Conservation (phyloP, 768 basidiomycete genomes). For the Epithele typhae region DNA sequence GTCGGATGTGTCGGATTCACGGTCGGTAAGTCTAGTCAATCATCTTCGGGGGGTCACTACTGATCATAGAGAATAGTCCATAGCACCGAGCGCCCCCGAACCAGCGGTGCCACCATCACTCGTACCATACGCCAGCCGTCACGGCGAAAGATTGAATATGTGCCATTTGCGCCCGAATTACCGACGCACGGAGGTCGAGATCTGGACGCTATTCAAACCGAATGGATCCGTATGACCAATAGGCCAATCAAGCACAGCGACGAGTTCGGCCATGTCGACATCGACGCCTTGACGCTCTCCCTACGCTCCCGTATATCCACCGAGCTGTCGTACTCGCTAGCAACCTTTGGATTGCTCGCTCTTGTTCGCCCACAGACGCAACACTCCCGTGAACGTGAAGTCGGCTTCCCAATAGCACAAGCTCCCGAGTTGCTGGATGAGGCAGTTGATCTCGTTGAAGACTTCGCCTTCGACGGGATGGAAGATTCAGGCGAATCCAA, state of each 20-base stretch:
- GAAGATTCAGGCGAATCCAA: slow-evolving; percentile 30
- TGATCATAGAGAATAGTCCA: too few species aligned
- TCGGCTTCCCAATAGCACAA: slow-evolving; percentile 70
- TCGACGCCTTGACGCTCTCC: slow-evolving; percentile 92
- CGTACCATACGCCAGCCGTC: slow-evolving; percentile 27
- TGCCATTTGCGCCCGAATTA: slow-evolving; percentile 72
- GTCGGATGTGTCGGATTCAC: slow-evolving; percentile 26
- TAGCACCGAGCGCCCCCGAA: not conserved
- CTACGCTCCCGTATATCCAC: slow-evolving; percentile 78
- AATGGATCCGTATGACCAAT: slow-evolving; percentile 46
- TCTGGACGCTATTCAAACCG: slow-evolving; percentile 58
- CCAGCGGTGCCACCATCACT: slow-evolving; percentile 1
- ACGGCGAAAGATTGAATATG: slow-evolving; percentile 82
- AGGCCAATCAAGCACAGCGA: slow-evolving; percentile 67
- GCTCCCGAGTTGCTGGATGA: slow-evolving; percentile 84
- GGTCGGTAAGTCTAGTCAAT: slow-evolving; percentile 23
- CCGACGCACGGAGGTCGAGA: slow-evolving; percentile 82
- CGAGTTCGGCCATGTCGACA: slow-evolving; percentile 87
- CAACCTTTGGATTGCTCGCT: slow-evolving; percentile 78
- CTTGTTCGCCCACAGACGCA: slow-evolving; percentile 63
- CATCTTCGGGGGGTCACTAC: not conserved
- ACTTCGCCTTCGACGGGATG: slow-evolving; percentile 64
- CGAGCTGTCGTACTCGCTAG: slow-evolving; percentile 88
- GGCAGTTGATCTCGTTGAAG: slow-evolving; percentile 80
- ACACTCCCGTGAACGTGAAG: slow-evolving; percentile 32